Percentiles rank a stretch among this genome's conserved stretches.
These are phyloP conservation scores for Schizochytrium sp. DNA, from an alignment of 108 stramenopile genomes.

Conservation along the genomic window DNA sequence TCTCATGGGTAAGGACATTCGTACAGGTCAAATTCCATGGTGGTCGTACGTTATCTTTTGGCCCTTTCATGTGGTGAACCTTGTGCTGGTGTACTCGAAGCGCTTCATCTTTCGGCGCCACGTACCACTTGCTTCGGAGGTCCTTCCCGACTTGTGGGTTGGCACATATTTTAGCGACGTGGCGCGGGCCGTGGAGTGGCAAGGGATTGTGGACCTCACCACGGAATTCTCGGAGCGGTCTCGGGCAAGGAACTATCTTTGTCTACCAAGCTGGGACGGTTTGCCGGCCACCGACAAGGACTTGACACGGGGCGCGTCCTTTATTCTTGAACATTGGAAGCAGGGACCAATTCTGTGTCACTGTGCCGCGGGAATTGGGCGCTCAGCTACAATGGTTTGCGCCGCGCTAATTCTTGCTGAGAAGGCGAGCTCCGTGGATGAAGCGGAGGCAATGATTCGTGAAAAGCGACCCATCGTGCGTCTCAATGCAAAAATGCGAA, in stretches of 20 bases:
- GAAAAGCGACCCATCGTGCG: not conserved
- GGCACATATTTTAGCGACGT: not conserved
- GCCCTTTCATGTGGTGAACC: not conserved
- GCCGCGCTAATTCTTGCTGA: not conserved
- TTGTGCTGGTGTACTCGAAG: not conserved
- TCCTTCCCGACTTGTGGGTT: not conserved
- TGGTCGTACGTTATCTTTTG: not conserved
- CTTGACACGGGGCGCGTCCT: not conserved
- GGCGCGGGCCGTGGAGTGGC: not conserved
- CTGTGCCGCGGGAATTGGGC: not conserved
- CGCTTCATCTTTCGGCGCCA: not conserved
- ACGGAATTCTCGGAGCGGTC: conserved; percentile 8
- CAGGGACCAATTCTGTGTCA: not conserved
- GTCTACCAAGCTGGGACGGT: not conserved
- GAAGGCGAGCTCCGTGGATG: not conserved
- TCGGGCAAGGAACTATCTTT: not conserved
- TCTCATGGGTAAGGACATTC: not conserved
- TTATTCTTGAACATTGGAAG: not conserved
- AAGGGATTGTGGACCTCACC: not conserved
- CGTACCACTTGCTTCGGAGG: not conserved
- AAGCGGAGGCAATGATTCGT: not conserved
- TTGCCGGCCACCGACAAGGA: not conserved
- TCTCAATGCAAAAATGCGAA: not conserved
- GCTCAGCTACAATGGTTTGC: not conserved
- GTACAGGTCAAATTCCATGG: not conserved